Conservation (phyloP, 148 eudicot genomes). For the Amaranthus cruentus region DNA sequence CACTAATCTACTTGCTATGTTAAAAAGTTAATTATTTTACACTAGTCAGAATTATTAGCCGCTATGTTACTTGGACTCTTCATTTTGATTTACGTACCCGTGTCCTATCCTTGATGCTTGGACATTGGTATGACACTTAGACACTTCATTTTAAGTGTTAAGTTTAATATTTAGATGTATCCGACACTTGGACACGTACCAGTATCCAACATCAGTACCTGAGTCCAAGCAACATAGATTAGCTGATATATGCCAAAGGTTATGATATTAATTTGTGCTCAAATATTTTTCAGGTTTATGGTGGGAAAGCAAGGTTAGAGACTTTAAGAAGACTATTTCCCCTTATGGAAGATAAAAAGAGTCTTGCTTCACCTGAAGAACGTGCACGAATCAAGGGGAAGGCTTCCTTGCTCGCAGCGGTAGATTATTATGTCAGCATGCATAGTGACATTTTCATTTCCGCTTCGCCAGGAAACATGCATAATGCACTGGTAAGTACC, state of each 20-base stretch:
- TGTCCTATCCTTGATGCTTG: too few species aligned
- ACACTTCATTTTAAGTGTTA: too few species aligned
- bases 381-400: slow-evolving; percentile 77
- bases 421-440: slow-evolving; percentile 95
- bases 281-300: slow-evolving; percentile 52
- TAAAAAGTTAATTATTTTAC: too few species aligned
- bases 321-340: slow-evolving; percentile 70
- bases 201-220: too few species aligned
- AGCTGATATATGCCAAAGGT: background rate
- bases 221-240: too few species aligned
- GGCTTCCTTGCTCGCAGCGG: slow-evolving; percentile 90
- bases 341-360: slow-evolving; percentile 83
- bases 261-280: background rate
- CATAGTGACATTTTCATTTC: slow-evolving; percentile 93
- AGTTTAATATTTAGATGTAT: too few species aligned
- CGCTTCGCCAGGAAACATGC: slow-evolving; percentile 99
- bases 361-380: slow-evolving; percentile 78
- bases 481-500: slow-evolving; percentile 85
- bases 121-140: too few species aligned
- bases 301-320: slow-evolving; percentile 83
- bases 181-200: too few species aligned
- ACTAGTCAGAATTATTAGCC: too few species aligned
- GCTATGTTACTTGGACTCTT: too few species aligned
- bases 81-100: too few species aligned
- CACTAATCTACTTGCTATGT: too few species aligned